A percentile compares a stretch with the other conserved stretches of the same genome.
These are phyloP conservation scores for Solidago caesia DNA, from an alignment of 129 eudicot genomes.

Conservation along the genomic window DNA sequence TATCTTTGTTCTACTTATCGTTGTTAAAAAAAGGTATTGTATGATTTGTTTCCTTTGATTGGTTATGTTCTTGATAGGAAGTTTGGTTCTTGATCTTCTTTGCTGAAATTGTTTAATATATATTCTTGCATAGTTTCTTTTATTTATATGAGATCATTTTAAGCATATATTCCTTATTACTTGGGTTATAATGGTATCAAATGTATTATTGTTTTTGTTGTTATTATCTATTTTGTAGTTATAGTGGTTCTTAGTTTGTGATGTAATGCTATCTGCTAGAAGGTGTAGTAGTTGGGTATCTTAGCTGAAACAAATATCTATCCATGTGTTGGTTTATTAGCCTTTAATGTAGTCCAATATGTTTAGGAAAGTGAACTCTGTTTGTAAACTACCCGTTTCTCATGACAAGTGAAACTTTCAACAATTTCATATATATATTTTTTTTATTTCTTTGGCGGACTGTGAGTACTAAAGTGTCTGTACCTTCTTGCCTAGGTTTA, in stretches of 20 bases:
- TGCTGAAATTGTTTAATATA: neutral
- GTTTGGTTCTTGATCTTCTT: neutral
- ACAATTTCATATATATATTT: no score
- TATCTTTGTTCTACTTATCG: conserved; percentile 9
- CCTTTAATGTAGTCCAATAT: conserved; percentile 7
- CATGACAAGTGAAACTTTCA: neutral
- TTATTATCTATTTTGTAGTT: neutral
- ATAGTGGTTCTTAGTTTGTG: conserved; percentile 7
- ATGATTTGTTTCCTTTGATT: neutral
- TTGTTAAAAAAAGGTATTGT: conserved; percentile 1
- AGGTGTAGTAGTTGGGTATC: neutral
- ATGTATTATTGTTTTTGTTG: neutral
- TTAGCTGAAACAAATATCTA: neutral
- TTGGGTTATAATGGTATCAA: conserved; percentile 5
- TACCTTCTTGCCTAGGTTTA: conserved; percentile 1
- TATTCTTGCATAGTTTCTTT: neutral
- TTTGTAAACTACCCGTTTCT: neutral
- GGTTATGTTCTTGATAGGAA: neutral
- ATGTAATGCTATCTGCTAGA: neutral
- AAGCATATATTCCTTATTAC: neutral
- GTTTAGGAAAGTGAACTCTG: conserved; percentile 8
- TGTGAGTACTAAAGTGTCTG: conserved; percentile 12
- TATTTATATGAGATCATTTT: neutral
- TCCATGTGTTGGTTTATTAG: conserved; percentile 4
- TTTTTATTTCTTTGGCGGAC: neutral